Conservation (phyloP, 2,329 filamentous ascomycete genomes). For the Sporothrix protearum region DNA sequence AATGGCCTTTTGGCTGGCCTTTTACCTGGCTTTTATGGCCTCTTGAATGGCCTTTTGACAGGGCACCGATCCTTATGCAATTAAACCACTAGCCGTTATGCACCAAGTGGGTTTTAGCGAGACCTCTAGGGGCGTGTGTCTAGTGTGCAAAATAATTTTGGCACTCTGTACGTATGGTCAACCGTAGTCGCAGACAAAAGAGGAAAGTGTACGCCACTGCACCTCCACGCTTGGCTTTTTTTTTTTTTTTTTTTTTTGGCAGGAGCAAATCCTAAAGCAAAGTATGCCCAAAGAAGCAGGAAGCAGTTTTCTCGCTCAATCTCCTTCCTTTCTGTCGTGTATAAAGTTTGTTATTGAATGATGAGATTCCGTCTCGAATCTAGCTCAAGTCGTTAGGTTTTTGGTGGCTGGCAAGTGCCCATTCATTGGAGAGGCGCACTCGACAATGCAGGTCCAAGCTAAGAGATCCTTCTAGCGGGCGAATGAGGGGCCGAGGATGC, state of each 20-base stretch:
- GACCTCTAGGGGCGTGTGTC: too few species aligned
- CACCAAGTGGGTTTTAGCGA: too few species aligned
- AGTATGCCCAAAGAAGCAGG: background rate
- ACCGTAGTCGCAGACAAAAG: background rate
- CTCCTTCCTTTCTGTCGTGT: background rate
- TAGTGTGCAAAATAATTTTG: too few species aligned
- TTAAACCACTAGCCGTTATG: too few species aligned
- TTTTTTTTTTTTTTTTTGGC: background rate
- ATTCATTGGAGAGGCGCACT: background rate
- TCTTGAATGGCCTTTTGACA: too few species aligned
- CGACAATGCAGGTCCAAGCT: background rate
- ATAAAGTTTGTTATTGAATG: too few species aligned
- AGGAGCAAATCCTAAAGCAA: background rate
- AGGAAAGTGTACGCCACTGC: background rate
- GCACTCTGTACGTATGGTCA: background rate
- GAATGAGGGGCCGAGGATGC: constrained; percentile 2
- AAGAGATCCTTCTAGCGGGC: background rate
- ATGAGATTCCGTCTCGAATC: too few species aligned
- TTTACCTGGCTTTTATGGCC: too few species aligned
- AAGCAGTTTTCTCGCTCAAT: background rate
- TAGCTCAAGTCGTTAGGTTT: too few species aligned
- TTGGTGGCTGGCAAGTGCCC: background rate
- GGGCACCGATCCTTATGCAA: too few species aligned
- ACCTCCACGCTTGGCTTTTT: background rate
- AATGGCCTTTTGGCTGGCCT: too few species aligned